A percentile compares a stretch with the other conserved stretches of the same genome.
These are phyloP conservation scores for Periconia sp. DNA, from an alignment of 2,329 filamentous ascomycete genomes.

Conservation along the genomic window DNA sequence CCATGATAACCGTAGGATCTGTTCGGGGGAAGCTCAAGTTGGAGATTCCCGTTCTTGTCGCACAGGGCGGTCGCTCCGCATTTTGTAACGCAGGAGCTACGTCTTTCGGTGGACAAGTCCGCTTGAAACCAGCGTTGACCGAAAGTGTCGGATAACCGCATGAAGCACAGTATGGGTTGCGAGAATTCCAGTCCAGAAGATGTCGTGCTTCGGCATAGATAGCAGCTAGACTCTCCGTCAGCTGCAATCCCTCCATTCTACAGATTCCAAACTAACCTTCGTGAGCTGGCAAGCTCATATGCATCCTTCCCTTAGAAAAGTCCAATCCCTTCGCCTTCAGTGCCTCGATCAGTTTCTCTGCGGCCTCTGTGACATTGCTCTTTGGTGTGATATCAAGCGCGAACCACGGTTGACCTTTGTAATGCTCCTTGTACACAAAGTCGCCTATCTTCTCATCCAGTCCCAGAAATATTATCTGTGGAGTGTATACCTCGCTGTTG, in stretches of 20 bases:
- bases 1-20: conserved; percentile 94
- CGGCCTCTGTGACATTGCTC: conserved; percentile 66
- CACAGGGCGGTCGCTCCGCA: conserved; percentile 71
- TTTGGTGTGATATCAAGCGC: conserved; percentile 85
- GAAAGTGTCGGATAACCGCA: conserved; percentile 85
- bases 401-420: conserved; percentile 83
- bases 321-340: conserved; percentile 67
- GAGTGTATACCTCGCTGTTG: conserved; percentile 71
- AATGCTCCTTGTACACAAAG: conserved; percentile 69
- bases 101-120: conserved; percentile 77
- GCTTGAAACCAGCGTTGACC: conserved; percentile 80
- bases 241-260: background rate
- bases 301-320: conserved; percentile 71
- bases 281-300: conserved; percentile 65
- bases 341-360: conserved; percentile 64
- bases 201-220: conserved; percentile 90
- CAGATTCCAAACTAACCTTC: conserved; percentile 58
- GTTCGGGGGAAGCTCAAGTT: conserved; percentile 93
- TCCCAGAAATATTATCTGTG: conserved; percentile 84
- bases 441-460: conserved; percentile 69
- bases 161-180: conserved; percentile 89
- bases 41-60: conserved; percentile 81
- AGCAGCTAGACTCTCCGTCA: conserved; percentile 65
- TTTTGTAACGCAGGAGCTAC: conserved; percentile 53
- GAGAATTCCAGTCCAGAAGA: conserved; percentile 90